phyloP scores from a whole-genome alignment of 805 yeast species.

The Ogataea paraovalis region DNA sequence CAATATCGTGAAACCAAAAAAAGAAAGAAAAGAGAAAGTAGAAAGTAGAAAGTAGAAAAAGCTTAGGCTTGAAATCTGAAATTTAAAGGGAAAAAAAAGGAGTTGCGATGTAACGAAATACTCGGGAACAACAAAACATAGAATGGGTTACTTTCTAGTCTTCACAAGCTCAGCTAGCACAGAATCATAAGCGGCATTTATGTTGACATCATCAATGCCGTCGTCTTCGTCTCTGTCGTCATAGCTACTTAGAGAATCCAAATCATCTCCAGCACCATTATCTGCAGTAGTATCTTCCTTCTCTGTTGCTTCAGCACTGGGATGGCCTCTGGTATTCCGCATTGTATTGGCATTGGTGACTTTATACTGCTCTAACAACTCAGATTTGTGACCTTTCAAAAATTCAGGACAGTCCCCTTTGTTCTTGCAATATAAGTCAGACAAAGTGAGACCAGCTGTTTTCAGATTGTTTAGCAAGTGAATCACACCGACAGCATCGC shows the following conservation, averaged over 20 bases:
- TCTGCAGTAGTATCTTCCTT: neutral
- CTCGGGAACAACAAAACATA: neutral
- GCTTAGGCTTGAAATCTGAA: neutral
- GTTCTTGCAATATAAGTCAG: conserved; percentile 25
- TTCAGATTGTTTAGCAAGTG: conserved; percentile 38
- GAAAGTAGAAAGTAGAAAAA: neutral
- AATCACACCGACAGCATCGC: conserved; percentile 35
- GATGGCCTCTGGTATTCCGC: conserved; percentile 9
- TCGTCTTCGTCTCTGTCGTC: neutral
- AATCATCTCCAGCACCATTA: neutral
- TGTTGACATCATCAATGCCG: neutral
- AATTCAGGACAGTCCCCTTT: neutral
- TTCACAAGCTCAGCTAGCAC: conserved; percentile 23
- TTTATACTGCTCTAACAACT: neutral
- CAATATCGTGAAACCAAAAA: neutral
- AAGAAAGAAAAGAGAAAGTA: neutral
- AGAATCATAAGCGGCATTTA: conserved; percentile 21
- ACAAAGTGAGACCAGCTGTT: conserved; percentile 37
- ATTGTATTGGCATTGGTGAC: conserved; percentile 13
- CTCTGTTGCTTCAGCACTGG: neutral
- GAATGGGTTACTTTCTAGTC: conserved; percentile 1
- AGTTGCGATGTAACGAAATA: no score
- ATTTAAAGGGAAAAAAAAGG: no score
- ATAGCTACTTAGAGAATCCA: conserved; percentile 3
- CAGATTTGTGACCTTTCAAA: neutral